Evolutionary conservation across 2,329 filamentous ascomycete species (phyloP).

Genomic region (Iodosphaeria phyllophila): DNA sequence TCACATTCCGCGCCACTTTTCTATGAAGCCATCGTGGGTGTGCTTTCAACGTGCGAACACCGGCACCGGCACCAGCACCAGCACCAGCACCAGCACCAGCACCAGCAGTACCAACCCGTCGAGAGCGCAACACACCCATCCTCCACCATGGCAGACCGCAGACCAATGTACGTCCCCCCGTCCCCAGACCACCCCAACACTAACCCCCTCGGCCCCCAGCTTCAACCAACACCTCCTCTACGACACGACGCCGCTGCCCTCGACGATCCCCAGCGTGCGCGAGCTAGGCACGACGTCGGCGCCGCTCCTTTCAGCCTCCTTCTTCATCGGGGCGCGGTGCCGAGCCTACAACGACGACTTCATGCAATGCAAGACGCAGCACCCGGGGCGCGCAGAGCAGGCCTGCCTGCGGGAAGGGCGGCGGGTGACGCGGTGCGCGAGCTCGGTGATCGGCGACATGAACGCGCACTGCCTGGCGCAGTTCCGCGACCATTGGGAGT

Average conservation of each 20-base stretch:
- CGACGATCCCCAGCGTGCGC: constrained; percentile 77
- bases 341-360: constrained; percentile 94
- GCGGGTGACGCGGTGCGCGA: constrained; percentile 89
- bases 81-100: no score
- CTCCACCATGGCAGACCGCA: constrained; percentile 40
- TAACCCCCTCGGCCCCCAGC: constrained; percentile 26
- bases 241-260: constrained; percentile 89
- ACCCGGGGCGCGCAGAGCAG: constrained; percentile 75
- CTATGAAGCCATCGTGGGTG: no score
- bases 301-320: constrained; percentile 77
- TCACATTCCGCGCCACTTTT: no score
- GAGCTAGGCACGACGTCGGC: constrained; percentile 89
- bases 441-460: constrained; percentile 91
- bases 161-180: constrained; percentile 30
- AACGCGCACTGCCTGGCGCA: constrained; percentile 85
- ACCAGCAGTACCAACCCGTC: no score
- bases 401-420: constrained; percentile 94
- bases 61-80: no score
- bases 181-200: not conserved
- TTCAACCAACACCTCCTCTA: constrained; percentile 89
- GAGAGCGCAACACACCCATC: constrained; percentile 9
- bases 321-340: constrained; percentile 95
- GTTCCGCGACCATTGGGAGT: constrained; percentile 89
- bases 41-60: no score
- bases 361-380: constrained; percentile 98